A percentile compares a stretch with the other conserved stretches of the same genome.
Evolutionary conservation across 306 rosid genomes (phyloP).

Genomic region (Cotoneaster glaucophyllus): DNA sequence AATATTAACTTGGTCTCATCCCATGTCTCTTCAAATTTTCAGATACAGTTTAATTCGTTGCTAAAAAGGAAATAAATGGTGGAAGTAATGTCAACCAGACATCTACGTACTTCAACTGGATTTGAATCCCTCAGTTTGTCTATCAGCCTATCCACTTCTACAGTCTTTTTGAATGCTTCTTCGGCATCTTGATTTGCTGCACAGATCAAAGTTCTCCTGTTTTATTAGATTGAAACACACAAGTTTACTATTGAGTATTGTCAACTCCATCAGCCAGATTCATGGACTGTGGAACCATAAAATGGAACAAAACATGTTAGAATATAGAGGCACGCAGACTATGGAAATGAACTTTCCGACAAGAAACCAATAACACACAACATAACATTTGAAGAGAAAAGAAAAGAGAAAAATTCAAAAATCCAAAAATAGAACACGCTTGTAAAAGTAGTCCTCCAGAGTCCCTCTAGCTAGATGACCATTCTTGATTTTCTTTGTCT

Average conservation of each 20-base stretch:
- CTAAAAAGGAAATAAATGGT: not conserved
- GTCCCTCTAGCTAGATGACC: not conserved
- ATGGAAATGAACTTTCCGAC: not conserved
- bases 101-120: constrained; percentile 49
- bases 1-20: not conserved
- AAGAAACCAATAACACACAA: too few relatives aligned
- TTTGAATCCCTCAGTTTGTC: constrained; percentile 72
- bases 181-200: constrained; percentile 87
- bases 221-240: constrained; percentile 67
- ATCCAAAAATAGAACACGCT: too few relatives aligned
- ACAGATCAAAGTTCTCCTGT: constrained; percentile 92
- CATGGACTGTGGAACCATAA: not conserved
- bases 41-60: not conserved
- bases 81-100: not conserved
- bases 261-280: constrained; percentile 22
- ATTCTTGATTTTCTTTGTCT: too few relatives aligned
- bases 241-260: constrained; percentile 42
- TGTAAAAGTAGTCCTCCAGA: too few relatives aligned
- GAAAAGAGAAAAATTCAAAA: too few relatives aligned
- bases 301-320: not conserved
- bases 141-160: constrained; percentile 77
- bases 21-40: not conserved
- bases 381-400: too few relatives aligned
- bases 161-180: constrained; percentile 84
- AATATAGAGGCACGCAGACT: not conserved